Base-by-base conservation (phyloP, 1,284 basidiomycete species). In the Taiwanofungus camphoratus region DNA sequence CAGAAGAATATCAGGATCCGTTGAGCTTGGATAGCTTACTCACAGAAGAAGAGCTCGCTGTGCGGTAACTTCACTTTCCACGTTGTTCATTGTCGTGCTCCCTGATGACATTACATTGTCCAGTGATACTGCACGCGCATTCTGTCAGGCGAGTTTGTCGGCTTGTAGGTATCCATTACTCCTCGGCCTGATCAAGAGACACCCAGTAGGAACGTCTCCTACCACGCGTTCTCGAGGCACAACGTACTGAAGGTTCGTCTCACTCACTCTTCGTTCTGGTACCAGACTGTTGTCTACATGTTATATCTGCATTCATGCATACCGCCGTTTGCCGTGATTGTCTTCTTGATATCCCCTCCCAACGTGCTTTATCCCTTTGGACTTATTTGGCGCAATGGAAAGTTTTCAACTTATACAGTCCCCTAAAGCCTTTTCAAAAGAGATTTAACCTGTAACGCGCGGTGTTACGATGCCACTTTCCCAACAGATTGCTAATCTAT, bases 161-260 rank as follows among this genome's bases (percentile, higher is more conserved):
- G n/a, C 15, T 26, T 8, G 27, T 11, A 23, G 9, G 35, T 21
- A 21, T 37, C 4, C 23, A 3, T 9, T 29, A 11, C 18, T 12
- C 15, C 15, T 32, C 12, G 5, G 9, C 29, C 23, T 44, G 20
- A 4, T 44, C 18, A 35, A 26, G 41, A 5, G 27, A 26, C 32
- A 41, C 26, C 45, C 23, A 39, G 42, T 56, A 94, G 82, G 88
- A 92, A 55, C 77, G 80, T 42, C 77, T 98, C 11, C 68, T 81
- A 43, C 92, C 94, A 15, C 81, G 92, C 22, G 88, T 98, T 18
- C 66, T 89, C 27, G 73, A 96, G 36, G 92, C 83, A 31, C 92
- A 92, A 75, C 74, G 94, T 41, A 91, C 83, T 16, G 94, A 97
- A 76, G 70, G 90, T 85, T n/a, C n/a, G n/a, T n/a, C n/a, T n/a